Evolutionary conservation across 83 land plant species (phyloP).

Genomic region (Diphasiastrum complanatum): DNA sequence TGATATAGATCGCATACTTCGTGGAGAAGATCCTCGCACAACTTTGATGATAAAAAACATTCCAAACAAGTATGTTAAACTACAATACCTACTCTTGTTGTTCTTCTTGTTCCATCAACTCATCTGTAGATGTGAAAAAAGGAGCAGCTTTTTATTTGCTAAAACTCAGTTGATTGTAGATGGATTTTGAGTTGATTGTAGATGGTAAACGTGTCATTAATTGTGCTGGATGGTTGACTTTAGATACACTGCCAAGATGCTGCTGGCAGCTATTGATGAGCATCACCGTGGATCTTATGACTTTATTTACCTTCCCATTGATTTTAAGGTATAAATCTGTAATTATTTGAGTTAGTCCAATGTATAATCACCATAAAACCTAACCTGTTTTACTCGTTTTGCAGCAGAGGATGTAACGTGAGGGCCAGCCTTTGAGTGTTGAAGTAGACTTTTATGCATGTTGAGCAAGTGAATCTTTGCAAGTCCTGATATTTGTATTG

Average conservation of each 20-base stretch:
- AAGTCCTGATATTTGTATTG: too few species aligned
- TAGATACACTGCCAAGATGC: slow-evolving; percentile 98
- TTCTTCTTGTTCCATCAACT: neutral
- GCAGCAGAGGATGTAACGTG: neutral
- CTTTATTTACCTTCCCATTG: slow-evolving; percentile 91
- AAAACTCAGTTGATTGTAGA: neutral
- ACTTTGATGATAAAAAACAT: slow-evolving; percentile 95
- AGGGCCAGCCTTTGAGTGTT: too few species aligned
- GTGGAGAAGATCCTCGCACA: slow-evolving; percentile 78
- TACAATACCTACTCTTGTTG: too few species aligned
- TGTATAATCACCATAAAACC: neutral
- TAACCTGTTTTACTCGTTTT: neutral
- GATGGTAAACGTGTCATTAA: neutral
- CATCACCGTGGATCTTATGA: slow-evolving; percentile 87
- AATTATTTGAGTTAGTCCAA: neutral
- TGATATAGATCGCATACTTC: slow-evolving; percentile 58
- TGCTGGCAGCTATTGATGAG: slow-evolving; percentile 92
- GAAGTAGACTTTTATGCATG: too few species aligned
- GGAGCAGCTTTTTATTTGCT: neutral
- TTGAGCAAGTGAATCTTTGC: too few species aligned
- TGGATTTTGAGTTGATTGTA: neutral
- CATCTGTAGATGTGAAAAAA: neutral
- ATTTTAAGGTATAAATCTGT: slow-evolving; percentile 68
- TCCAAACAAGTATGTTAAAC: slow-evolving; percentile 69
- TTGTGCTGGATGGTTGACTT: slow-evolving; percentile 8